These are phyloP conservation scores for Claviceps sp. DNA, from an alignment of 2,329 filamentous ascomycete species.

Conservation along the genomic window DNA sequence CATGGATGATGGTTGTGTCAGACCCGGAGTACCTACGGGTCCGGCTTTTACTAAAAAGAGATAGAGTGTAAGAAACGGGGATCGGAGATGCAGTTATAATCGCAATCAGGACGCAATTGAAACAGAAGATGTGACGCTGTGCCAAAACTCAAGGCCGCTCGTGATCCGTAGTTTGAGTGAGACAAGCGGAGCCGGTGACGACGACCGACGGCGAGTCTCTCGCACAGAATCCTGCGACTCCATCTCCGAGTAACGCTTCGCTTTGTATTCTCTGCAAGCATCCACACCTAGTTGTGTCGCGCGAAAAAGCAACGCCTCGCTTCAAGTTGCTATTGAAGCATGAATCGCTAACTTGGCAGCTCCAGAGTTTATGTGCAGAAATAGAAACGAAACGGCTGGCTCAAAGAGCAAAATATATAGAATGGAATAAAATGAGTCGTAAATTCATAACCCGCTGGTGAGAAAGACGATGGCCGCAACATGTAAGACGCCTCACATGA, in stretches of 20 bases:
- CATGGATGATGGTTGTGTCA: not conserved
- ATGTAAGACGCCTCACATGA: conserved; percentile 26
- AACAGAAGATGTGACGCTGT: not conserved
- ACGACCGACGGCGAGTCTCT: not conserved
- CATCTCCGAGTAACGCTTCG: not conserved
- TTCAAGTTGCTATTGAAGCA: conserved; percentile 1
- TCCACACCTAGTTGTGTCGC: too few species aligned
- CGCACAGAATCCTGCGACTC: not conserved
- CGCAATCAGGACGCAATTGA: not conserved
- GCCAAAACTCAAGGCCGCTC: not conserved
- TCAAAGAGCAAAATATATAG: not conserved
- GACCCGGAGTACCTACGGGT: not conserved
- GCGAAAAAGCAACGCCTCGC: not conserved
- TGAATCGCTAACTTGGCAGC: conserved; percentile 3
- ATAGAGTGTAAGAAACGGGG: not conserved
- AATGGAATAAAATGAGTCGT: conserved; percentile 2
- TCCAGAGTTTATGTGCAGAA: not conserved
- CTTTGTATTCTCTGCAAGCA: too few species aligned
- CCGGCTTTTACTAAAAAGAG: not conserved
- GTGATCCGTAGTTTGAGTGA: not conserved
- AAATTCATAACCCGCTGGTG: conserved; percentile 13
- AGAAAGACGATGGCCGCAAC: not conserved
- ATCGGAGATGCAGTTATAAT: not conserved
- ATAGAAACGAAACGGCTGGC: not conserved
- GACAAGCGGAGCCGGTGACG: not conserved